Conservation (phyloP, 169 alveolate species). For the Eimeria maxima region DNA sequence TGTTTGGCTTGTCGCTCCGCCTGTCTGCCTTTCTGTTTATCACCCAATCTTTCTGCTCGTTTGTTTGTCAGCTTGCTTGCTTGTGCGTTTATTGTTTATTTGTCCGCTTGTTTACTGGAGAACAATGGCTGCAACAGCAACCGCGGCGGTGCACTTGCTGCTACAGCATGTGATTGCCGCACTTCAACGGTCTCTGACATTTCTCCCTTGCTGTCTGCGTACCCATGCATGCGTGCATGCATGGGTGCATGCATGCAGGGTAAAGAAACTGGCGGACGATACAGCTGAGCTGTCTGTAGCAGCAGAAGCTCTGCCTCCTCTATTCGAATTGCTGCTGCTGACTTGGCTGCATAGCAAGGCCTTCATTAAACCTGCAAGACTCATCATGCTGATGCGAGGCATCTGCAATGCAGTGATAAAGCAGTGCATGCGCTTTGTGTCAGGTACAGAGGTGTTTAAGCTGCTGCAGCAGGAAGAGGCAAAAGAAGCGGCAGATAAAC, state of each 20-base stretch:
- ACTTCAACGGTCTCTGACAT: too few species aligned
- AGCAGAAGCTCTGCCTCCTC: conserved; percentile 94
- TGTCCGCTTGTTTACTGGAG: too few species aligned
- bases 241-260: conserved; percentile 82
- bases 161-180: too few species aligned
- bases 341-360: conserved; percentile 94
- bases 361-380: conserved; percentile 96
- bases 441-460: conserved; percentile 93
- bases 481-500: conserved; percentile 94
- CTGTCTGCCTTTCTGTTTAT: too few species aligned
- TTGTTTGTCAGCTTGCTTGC: too few species aligned
- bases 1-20: background rate
- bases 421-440: conserved; percentile 93
- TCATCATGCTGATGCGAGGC: conserved; percentile 96
- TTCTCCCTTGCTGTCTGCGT: too few species aligned
- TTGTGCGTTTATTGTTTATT: too few species aligned
- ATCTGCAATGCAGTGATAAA: conserved; percentile 96
- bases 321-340: conserved; percentile 94
- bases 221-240: too few species aligned
- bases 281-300: conserved; percentile 93
- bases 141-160: background rate
- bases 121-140: too few species aligned
- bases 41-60: too few species aligned
- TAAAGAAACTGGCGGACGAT: conserved; percentile 92
- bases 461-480: conserved; percentile 95